Evolutionary conservation across 176 grass and related monocot species (phyloP).

Genomic region (Lolium rigidum): DNA sequence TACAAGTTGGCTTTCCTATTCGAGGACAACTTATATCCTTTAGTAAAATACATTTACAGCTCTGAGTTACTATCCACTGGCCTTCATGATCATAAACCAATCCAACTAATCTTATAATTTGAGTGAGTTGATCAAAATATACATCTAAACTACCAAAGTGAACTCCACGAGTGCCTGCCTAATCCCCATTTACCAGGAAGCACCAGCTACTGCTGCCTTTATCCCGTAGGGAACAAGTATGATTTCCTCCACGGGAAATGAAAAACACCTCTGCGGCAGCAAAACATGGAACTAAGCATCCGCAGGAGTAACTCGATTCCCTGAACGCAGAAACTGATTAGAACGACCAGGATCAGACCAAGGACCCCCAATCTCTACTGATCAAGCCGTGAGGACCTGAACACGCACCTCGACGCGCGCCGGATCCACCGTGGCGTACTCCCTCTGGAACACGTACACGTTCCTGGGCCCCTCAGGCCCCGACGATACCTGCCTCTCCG

Average conservation of each 20-base stretch:
- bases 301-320: not conserved
- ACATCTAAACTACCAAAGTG: not conserved
- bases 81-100: no score
- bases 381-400: not conserved
- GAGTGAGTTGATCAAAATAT: not conserved
- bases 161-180: no score
- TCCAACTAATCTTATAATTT: not conserved
- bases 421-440: conserved; percentile 89
- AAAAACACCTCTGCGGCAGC: not conserved
- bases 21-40: not conserved
- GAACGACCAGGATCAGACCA: not conserved
- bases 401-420: conserved; percentile 63
- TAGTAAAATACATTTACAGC: not conserved
- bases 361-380: not conserved
- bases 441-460: conserved; percentile 90
- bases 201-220: no score
- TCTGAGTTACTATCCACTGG: not conserved
- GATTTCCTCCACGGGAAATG: conserved; percentile 5
- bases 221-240: no score
- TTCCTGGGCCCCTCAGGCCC: conserved; percentile 45
- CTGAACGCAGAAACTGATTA: not conserved
- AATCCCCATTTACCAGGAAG: no score
- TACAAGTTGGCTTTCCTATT: not conserved
- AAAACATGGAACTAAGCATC: not conserved
- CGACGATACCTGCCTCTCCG: conserved; percentile 59